Evolutionary conservation across 179 eudicot species (phyloP), one percentile per base, ranked within the genome.

Genomic region (Spergularia azorica): DNA sequence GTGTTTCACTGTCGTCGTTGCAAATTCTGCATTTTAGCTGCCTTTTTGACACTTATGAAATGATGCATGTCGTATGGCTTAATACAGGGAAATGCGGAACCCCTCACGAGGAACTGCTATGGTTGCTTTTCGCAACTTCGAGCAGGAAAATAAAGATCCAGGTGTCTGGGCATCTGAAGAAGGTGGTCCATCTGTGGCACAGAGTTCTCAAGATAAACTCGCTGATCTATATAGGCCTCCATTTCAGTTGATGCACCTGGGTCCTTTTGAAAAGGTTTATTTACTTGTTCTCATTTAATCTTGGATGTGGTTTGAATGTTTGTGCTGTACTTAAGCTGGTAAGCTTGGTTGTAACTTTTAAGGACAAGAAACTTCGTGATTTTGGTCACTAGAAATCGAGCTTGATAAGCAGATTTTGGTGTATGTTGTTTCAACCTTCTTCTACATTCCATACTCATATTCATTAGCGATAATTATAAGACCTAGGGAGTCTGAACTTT

Each of bases 191-290:
- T 90, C 98, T 36, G 78, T 82, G 7, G 79, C 83, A 46, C 94
- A 91, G 78, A 89, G 81, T 70, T 70, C 94, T 71, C 89, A 77
- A 78, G 97, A 94, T 81, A 93, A 90, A 86, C 99, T 95, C 76
- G 99, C 99, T 75, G 89, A 98, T 77, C 81, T 95, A 69, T 95
- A 91, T 78, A 90, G 99, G 51, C 98, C 98, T 82, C 99, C 99
- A 64, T 91, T 95, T 84, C 94, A 80, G 71, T 75, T 95, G 74
- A 93, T 95, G 97, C 86, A 77, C 80, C 91, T 85, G 77, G 99
- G 99, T 20, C 73, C 97, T 64, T 95, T 95, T 77, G 98, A 95
- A 81, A 90, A 89, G 98, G 99, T 95, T 51, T 67, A 0, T 16
- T 67, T 43, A 67, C 17, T 43, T 26, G 43, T 67, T 43, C 46